Conservation (phyloP, 2,329 filamentous ascomycete species). For the Teratosphaeria pseudoeucalypti region DNA sequence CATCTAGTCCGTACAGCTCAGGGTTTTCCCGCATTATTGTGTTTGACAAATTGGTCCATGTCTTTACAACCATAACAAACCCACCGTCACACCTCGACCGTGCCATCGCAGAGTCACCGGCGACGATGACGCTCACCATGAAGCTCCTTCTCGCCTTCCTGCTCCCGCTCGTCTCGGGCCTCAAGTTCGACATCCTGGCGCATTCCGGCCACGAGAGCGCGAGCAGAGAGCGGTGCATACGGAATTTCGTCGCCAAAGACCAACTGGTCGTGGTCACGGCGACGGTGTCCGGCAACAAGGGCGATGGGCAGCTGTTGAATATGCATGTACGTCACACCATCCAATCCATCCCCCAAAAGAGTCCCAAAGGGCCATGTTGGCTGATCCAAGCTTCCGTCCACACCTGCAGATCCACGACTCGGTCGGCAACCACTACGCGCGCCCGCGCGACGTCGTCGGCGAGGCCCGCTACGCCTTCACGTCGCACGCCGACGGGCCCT, state of each 20-base stretch:
- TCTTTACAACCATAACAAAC: neutral
- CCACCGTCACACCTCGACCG: neutral
- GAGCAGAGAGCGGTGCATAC: constrained; percentile 76
- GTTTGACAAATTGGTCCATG: neutral
- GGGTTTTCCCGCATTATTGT: neutral
- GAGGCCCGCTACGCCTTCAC: constrained; percentile 92
- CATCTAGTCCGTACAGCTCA: neutral
- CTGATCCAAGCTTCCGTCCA: too few species aligned
- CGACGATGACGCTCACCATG: constrained; percentile 10
- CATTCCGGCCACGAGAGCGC: constrained; percentile 50
- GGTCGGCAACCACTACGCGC: constrained; percentile 90
- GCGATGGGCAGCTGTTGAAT: constrained; percentile 87
- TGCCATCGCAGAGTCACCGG: neutral
- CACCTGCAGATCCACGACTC: constrained; percentile 73
- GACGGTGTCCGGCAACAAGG: constrained; percentile 71
- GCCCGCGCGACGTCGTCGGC: constrained; percentile 80
- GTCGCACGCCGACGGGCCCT: constrained; percentile 78
- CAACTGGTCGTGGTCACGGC: constrained; percentile 93
- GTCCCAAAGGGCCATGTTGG: too few species aligned
- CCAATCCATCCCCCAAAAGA: too few species aligned
- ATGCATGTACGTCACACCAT: constrained; percentile 61
- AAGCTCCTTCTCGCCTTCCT: constrained; percentile 29
- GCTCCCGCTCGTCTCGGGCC: constrained; percentile 45
- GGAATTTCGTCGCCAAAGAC: constrained; percentile 88
- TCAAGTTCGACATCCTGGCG: constrained; percentile 88